Conservation (phyloP, 345 rosid genomes). For the Camelina neglecta region DNA sequence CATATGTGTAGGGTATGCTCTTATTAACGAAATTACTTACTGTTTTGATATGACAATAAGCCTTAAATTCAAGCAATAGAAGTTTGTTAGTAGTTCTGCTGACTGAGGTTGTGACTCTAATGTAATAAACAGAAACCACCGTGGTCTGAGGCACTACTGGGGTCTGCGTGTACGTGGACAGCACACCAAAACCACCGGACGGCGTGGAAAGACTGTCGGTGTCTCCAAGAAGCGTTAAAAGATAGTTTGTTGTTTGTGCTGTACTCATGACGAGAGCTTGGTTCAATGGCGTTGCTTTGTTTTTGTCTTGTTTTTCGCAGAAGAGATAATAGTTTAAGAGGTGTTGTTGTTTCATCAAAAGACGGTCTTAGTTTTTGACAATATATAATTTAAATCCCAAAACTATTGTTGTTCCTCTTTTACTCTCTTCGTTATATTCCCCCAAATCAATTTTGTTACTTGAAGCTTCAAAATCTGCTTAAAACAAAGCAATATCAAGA, state of each 20-base stretch:
- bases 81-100: neutral
- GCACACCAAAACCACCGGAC: slow-evolving; percentile 91
- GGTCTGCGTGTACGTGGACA: slow-evolving; percentile 86
- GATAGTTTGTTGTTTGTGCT: neutral
- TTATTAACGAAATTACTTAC: too few species aligned
- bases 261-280: neutral
- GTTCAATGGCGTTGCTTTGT: slow-evolving; percentile 2
- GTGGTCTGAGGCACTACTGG: slow-evolving; percentile 90
- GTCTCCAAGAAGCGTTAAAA: slow-evolving; percentile 72
- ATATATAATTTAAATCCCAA: neutral
- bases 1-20: too few species aligned
- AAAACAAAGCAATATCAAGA: neutral
- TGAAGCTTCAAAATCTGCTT: neutral
- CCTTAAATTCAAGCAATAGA: neutral
- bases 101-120: neutral
- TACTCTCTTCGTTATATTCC: neutral
- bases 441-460: neutral
- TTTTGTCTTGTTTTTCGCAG: slow-evolving; percentile 17
- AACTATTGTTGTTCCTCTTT: neutral
- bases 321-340: slow-evolving; percentile 18
- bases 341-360: slow-evolving; percentile 7
- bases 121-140: slow-evolving; percentile 59
- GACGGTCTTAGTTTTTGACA: slow-evolving; percentile 13
- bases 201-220: slow-evolving; percentile 86
- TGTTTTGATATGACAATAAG: neutral